Base-by-base conservation (phyloP, 768 basidiomycete genomes). In the Tylopilus rubrobrunneus region DNA sequence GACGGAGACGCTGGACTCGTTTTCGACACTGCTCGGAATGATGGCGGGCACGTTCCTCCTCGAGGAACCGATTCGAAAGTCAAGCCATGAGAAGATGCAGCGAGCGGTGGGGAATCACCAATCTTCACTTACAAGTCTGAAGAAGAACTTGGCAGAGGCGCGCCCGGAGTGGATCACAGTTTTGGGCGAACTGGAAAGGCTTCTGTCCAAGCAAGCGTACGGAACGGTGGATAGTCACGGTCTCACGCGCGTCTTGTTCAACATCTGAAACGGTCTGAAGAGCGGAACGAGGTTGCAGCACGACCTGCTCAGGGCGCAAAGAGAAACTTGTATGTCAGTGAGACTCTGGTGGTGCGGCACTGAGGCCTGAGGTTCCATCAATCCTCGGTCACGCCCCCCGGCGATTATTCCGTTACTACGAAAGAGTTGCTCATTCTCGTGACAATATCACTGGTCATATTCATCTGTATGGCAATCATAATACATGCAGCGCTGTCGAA, bases 241-340 rank as follows among this genome's bases (percentile, higher is more conserved):
- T 62, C 75, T 99, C 62, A 95, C n/a, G n/a, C 89, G 55, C 76
- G 93, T 17, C 80, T 99, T 5, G 97, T 92, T 1, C 96, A 99
- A 65, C 95, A 98, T 73, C 71, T 99, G n/a, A 37, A 94, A 87
- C 52, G 94, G 96, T 25, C 74, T 98, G 54, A 73, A 95, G 45
- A 85, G 89, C 53, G 89, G 93, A 1, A 92, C 87, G 8, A 79
- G 82, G 33, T 69, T 98, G 34, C 94, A 98, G 65, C 84, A 87
- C 56, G 90, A 95, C 45, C 69, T 98, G 28, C 81, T 87, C 14
- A 80, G 80, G 59, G 87, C 88, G 2, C 70, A 76, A 42, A 57
- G 77, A 74, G n/a, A 79, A 72, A 51, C 46, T 78, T n/a, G 59
- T 71, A n/a, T n/a, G n/a, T n/a, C n/a, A n/a, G n/a, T n/a, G n/a